A percentile compares a stretch with the other conserved stretches of the same genome.
Conservation (phyloP, 768 basidiomycete genomes). For the Leccinum uliginosum region DNA sequence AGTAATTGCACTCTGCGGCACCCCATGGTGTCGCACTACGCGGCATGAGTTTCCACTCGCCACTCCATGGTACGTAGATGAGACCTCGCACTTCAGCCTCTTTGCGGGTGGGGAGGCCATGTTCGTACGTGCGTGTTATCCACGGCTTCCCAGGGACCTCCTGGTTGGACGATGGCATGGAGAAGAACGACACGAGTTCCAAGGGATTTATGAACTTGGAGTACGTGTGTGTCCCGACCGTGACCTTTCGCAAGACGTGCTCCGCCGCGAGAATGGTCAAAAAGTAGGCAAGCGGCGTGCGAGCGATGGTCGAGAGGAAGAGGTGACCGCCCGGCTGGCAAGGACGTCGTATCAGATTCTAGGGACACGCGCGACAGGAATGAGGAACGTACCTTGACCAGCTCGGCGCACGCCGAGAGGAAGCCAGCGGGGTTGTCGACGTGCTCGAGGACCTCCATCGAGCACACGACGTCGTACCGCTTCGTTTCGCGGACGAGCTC, state of each 20-base stretch:
- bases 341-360: slow-evolving; percentile 5
- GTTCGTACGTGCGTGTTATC: slow-evolving; percentile 51
- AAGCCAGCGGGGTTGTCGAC: slow-evolving; percentile 90
- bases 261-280: slow-evolving; percentile 79
- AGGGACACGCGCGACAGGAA: neutral
- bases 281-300: slow-evolving; percentile 70
- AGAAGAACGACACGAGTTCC: slow-evolving; percentile 84
- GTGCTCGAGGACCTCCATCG: slow-evolving; percentile 98
- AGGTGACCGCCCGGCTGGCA: slow-evolving; percentile 90
- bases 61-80: slow-evolving; percentile 67
- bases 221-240: slow-evolving; percentile 87
- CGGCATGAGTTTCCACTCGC: slow-evolving; percentile 66
- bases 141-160: slow-evolving; percentile 38
- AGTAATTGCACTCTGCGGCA: slow-evolving; percentile 65
- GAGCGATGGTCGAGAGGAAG: slow-evolving; percentile 92
- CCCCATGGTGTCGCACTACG: slow-evolving; percentile 43
- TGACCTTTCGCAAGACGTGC: slow-evolving; percentile 71
- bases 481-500: slow-evolving; percentile 57
- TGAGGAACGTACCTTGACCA: slow-evolving; percentile 69
- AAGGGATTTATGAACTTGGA: slow-evolving; percentile 84
- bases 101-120: slow-evolving; percentile 49
- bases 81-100: slow-evolving; percentile 81
- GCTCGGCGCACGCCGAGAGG: slow-evolving; percentile 71
- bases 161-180: slow-evolving; percentile 25
- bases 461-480: slow-evolving; percentile 89